phyloP scores from a whole-genome alignment of 2,329 filamentous ascomycete genomes.

The Leptographium radiaticola region DNA sequence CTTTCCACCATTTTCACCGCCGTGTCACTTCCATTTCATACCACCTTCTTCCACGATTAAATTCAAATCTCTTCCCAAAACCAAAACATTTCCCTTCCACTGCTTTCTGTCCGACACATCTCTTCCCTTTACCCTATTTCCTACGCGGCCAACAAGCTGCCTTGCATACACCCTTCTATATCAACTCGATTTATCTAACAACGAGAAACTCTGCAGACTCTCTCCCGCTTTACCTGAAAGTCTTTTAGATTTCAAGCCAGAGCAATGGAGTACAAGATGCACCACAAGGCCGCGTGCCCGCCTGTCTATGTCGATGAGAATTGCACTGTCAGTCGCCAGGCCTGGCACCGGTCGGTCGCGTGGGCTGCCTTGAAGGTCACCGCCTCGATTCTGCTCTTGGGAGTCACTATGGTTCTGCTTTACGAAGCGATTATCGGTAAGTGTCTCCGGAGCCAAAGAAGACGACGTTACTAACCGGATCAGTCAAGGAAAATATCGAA shows the following conservation, averaged over 20 bases:
- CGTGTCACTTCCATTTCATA: not conserved
- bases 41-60: not conserved
- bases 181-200: not conserved
- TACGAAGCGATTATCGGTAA: conserved; percentile 1
- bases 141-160: not conserved
- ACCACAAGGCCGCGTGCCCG: not conserved
- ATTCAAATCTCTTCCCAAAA: not conserved
- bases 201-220: not conserved
- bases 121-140: not conserved
- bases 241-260: not conserved
- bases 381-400: not conserved
- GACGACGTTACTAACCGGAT: not conserved
- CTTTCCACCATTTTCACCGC: not conserved
- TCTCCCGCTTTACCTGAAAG: not conserved
- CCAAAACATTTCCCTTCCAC: not conserved
- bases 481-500: conserved; percentile 11
- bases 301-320: not conserved
- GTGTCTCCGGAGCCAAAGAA: not conserved
- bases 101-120: too few species aligned
- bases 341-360: not conserved
- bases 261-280: conserved; percentile 4
- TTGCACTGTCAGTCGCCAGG: not conserved
- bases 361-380: not conserved
- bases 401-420: conserved; percentile 2
- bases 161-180: too few species aligned